Evolutionary conservation across 2,329 filamentous ascomycete genomes (phyloP).

Genomic region (Pseudogymnoascus destructans): DNA sequence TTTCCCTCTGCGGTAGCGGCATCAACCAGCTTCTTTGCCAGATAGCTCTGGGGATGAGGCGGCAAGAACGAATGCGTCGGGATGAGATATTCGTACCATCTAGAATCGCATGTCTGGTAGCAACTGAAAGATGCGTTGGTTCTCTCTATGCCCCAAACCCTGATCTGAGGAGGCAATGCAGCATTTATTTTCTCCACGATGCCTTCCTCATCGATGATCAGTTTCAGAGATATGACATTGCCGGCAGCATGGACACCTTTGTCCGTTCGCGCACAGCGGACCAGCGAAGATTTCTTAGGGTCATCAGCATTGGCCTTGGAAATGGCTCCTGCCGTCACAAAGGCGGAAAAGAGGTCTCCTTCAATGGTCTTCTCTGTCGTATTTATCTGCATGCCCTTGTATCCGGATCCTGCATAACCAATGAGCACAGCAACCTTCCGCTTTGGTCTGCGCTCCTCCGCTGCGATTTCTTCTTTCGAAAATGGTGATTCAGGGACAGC

Average conservation of each 20-base stretch:
- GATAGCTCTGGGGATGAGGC: slow-evolving; percentile 74
- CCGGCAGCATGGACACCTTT: slow-evolving; percentile 95
- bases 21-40: slow-evolving; percentile 74
- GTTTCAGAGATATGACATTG: slow-evolving; percentile 87
- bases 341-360: slow-evolving; percentile 83
- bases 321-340: slow-evolving; percentile 82
- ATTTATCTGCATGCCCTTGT: slow-evolving; percentile 93
- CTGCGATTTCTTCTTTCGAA: slow-evolving; percentile 70
- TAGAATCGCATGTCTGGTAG: slow-evolving; percentile 87
- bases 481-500: slow-evolving; percentile 34
- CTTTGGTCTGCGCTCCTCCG: slow-evolving; percentile 79
- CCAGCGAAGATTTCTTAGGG: slow-evolving; percentile 87
- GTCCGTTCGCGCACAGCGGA: slow-evolving; percentile 88
- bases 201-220: slow-evolving; percentile 85
- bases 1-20: slow-evolving; percentile 61
- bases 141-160: slow-evolving; percentile 84
- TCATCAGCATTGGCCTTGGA: slow-evolving; percentile 95
- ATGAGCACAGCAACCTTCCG: slow-evolving; percentile 92
- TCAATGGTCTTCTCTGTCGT: slow-evolving; percentile 82
- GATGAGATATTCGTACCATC: slow-evolving; percentile 95
- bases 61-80: slow-evolving; percentile 87
- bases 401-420: slow-evolving; percentile 90
- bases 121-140: slow-evolving; percentile 87
- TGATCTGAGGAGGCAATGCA: slow-evolving; percentile 72
- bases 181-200: slow-evolving; percentile 86